A percentile compares a stretch with the other conserved stretches of the same genome.
Conservation (phyloP, 768 basidiomycete genomes). For the Hypsizygus marmoreus region DNA sequence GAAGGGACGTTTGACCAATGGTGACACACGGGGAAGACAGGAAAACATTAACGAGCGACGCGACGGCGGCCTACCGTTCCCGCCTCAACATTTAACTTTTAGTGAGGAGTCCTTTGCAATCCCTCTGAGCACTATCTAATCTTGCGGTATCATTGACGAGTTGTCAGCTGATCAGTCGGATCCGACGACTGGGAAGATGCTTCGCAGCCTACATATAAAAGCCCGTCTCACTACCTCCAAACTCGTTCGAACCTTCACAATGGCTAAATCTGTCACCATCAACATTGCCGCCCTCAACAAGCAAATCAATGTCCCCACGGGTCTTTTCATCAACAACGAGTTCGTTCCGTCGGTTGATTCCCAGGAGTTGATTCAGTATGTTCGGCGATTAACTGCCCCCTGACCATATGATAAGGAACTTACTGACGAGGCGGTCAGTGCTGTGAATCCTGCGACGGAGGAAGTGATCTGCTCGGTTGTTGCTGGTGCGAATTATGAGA, state of each 20-base stretch:
- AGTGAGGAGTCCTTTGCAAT: background rate
- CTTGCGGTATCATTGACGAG: background rate
- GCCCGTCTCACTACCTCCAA: slow-evolving; percentile 1
- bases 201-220: slow-evolving; percentile 7
- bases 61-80: too few relatives aligned
- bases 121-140: background rate
- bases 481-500: slow-evolving; percentile 43
- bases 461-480: slow-evolving; percentile 68
- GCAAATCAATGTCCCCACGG: slow-evolving; percentile 68
- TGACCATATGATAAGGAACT: slow-evolving; percentile 21
- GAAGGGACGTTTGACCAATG: too few relatives aligned
- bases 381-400: slow-evolving; percentile 5
- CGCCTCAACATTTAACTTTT: too few relatives aligned
- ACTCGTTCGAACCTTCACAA: slow-evolving; percentile 28
- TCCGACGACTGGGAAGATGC: slow-evolving; percentile 1
- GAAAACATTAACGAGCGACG: too few relatives aligned
- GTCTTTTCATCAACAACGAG: slow-evolving; percentile 90
- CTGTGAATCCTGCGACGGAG: slow-evolving; percentile 84
- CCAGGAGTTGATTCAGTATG: slow-evolving; percentile 63
- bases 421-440: slow-evolving; percentile 39
- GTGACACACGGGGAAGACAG: too few relatives aligned
- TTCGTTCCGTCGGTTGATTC: slow-evolving; percentile 80
- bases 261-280: slow-evolving; percentile 47
- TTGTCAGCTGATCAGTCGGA: slow-evolving; percentile 12
- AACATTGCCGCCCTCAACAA: slow-evolving; percentile 44